Evolutionary conservation across 768 basidiomycete species (phyloP), one percentile per base, ranked within the genome.

Genomic region (Brasilioporus rufonigricans): DNA sequence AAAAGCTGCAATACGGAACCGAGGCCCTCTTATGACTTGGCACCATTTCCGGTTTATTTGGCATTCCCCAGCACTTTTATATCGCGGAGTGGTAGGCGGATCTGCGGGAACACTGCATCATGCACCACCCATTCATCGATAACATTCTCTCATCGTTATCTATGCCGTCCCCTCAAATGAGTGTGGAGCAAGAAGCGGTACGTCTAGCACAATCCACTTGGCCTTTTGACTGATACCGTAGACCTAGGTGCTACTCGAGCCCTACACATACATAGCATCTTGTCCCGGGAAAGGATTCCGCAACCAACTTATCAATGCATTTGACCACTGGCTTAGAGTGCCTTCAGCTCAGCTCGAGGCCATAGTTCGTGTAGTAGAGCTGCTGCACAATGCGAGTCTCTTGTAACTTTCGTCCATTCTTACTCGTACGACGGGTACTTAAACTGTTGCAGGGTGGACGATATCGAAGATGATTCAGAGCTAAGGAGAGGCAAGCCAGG

Each of bases 251-350:
- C 65, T 98, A 18, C 78, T 96, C 11, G 96, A 98, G 69, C 96
- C 96, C 1, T 98, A 84, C 71, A 83, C 82, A 2, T 96, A 95
- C 69, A 81, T 94, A 45, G 86, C 84, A 9, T 82, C 87, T 6
- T 84, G 84, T 56, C 92, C 91, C 0, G 93, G 96, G 13, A 98
- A 98, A 72, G 95, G 97, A 50, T 87, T 98, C 57, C 84, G 96
- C 8, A 78, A 83, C 5, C 83, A 86, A 62, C 80, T 99, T 65
- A 91, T 96, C 53, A 87, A 86, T 41, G 93, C 95, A 0, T 96
- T 98, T 77, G 94, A 98, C 62, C 52, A 76, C 3, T 99, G 96
- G 96, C 81, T 98, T 14, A 70, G 85, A n/a, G 93, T 98, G 1
- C 89, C 91, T 0, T 63, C 75, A 21, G 81, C 82, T 21, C 87